Evolutionary conservation across 345 rosid species (phyloP), one percentile per base, ranked within the genome.

Genomic region (Leavenworthia alabamica): DNA sequence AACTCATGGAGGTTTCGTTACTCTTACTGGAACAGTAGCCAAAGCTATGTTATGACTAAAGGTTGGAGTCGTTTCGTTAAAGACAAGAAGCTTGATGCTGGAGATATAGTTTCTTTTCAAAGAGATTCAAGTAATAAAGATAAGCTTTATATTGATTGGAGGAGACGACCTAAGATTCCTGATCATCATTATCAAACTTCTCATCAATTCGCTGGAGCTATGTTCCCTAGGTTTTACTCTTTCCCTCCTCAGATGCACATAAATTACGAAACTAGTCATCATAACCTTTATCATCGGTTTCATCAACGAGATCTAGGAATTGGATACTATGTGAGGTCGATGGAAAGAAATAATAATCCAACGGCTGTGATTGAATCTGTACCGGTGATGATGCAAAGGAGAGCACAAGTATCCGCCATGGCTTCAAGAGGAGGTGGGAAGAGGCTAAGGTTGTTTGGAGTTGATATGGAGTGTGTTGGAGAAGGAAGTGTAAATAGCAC

Each of bases 51-150:
- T 9, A 91, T 91, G 96, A 91, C 96, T 7, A 91, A 88, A 75
- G 98, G 96, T 2, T 88, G 98, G 96, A 91, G 95, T 72, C 88
- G 92, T n/a, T 91, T 91, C 36, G 98, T 92, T 14, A 88, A 91
- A 83, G 98, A 91, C 42, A 91, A 91, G 80, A 88, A 84, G 70
- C 95, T 91, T 26, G 94, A 85, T 26, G 94, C 97, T 8, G 98
- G 98, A 0, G 98, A 92, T 46, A 72, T 76, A 32, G 95, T 92
- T 42, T 92, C 98, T 16, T 92, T 92, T 45, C 84, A 84, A 7
- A 67, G 98, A 48, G 96, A 89, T 8, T 60, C 73, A 0, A 73
- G 82, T 23, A 88, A 88, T 7, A 83, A 77, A 59, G 85, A 81
- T 65, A 71, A 62, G 43, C 64, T 88, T 35, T 91, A 63, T 79